Percentiles rank a stretch among this genome's conserved stretches.
These are phyloP conservation scores for Aspergillus latus DNA, from an alignment of 2,329 filamentous ascomycete genomes.

Conservation along the genomic window DNA sequence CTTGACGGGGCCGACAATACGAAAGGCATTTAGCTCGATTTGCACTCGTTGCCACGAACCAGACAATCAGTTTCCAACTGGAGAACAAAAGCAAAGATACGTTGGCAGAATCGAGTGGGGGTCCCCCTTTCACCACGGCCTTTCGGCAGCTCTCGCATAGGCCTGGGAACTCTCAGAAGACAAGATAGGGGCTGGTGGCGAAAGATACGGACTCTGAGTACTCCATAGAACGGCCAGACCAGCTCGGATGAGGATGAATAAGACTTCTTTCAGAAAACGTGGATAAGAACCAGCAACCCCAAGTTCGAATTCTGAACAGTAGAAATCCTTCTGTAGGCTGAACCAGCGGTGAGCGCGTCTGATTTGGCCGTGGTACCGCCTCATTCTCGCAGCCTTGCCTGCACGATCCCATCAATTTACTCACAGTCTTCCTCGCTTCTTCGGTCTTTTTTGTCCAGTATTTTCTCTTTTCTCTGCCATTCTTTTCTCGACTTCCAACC, in stretches of 20 bases:
- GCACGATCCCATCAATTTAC: conserved; percentile 2
- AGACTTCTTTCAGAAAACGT: conserved; percentile 2
- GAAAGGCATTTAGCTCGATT: conserved; percentile 6
- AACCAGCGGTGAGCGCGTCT: conserved; percentile 24
- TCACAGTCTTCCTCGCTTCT: conserved; percentile 15
- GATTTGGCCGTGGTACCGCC: conserved; percentile 26
- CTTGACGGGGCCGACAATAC: not conserved
- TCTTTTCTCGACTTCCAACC: conserved; percentile 13
- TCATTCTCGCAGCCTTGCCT: conserved; percentile 17
- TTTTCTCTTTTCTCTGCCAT: conserved; percentile 17
- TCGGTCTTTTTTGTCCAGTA: conserved; percentile 4
- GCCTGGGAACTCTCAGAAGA: too few relatives aligned
- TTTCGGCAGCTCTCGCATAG: too few relatives aligned
- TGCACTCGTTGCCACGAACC: conserved; percentile 10
- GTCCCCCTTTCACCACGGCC: not conserved
- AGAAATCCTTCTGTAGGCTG: conserved; percentile 2
- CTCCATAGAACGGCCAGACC: not conserved
- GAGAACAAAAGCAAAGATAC: conserved; percentile 8
- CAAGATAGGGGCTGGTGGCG: not conserved
- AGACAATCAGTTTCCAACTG: not conserved
- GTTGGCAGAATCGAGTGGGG: conserved; percentile 6
- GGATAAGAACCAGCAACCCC: conserved; percentile 9
- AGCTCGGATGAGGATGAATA: conserved; percentile 5
- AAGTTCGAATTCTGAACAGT: not conserved
- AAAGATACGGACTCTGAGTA: not conserved